phyloP scores from a whole-genome alignment of 1,139 yeast genomes.

The Candida pseudoviswanathii region DNA sequence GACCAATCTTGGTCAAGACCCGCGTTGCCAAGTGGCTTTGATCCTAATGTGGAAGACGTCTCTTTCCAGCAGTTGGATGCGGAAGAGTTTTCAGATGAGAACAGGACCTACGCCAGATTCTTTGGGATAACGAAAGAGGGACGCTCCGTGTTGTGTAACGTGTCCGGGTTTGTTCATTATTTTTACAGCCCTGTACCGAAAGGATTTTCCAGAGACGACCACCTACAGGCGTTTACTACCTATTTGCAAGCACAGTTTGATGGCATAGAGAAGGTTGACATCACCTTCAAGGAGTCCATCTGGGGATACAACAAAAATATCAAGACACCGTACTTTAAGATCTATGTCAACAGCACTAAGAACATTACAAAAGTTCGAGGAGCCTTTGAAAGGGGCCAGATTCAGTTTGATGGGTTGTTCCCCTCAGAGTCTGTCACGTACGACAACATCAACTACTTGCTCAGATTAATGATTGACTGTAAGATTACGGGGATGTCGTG shows the following conservation, averaged over 20 bases:
- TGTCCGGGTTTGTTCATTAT: constrained; percentile 86
- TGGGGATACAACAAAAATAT: constrained; percentile 91
- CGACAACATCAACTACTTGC: constrained; percentile 84
- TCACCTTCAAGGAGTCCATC: constrained; percentile 75
- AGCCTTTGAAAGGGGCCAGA: constrained; percentile 82
- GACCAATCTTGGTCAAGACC: constrained; percentile 69
- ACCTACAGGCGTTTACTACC: constrained; percentile 47
- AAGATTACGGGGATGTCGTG: constrained; percentile 96
- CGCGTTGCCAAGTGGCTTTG: constrained; percentile 49
- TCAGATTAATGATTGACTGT: constrained; percentile 91
- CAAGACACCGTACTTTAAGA: constrained; percentile 77
- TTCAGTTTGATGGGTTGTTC: constrained; percentile 64
- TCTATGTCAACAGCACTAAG: constrained; percentile 65
- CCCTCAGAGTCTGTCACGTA: constrained; percentile 67
- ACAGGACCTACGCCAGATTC: constrained; percentile 70
- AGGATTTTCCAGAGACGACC: constrained; percentile 63
- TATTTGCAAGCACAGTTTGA: constrained; percentile 54
- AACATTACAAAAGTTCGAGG: constrained; percentile 68
- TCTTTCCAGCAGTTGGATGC: constrained; percentile 93
- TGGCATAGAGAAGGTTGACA: constrained; percentile 64
- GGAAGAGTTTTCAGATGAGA: constrained; percentile 70
- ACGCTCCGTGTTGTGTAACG: constrained; percentile 84
- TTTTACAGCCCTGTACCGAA: constrained; percentile 90
- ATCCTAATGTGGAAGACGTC: constrained; percentile 53
- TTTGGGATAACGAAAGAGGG: constrained; percentile 93